Evolutionary conservation across 1,284 basidiomycete genomes (phyloP), one percentile per base, ranked within the genome.

Genomic region (Apiotrichum mycotoxinovorans): DNA sequence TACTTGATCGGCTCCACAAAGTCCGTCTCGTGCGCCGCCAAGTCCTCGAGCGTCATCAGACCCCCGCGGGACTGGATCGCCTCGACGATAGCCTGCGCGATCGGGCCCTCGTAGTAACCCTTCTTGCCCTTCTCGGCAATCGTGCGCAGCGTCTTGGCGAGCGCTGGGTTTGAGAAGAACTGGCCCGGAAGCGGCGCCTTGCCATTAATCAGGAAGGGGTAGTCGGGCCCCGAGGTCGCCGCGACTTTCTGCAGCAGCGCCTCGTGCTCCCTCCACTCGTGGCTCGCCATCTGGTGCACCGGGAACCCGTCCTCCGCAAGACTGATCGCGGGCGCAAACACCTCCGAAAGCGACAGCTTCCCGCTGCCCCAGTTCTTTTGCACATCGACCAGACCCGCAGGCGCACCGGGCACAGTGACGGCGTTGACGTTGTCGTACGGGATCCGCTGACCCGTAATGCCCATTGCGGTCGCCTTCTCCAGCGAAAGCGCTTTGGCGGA

Each of bases 331-430:
- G 93, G 94, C 33, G 80, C 86, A 37, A 97, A 80, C 10, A 92
- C 80, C 11, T 95, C 86, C 2, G 81, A 82, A 22, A 92, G 71
- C 10, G 82, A 82, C 1, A 96, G 68, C 54, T 84, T 87, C 17
- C 89, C 87, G 65, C 84, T 88, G 14, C 93, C 93, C 54, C 95
- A 84, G 44, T 80, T 78, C 53, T 87, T 83, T 40, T 94, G 81
- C 0, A 90, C 88, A 71, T 96, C 92, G 22, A 88, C 81, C 90
- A 93, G 95, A 14, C 89, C 89, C 22, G 89, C 89, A 3, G 91
- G 87, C 23, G 89, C 87, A 48, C 93, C 92, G 60, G 93, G 93
- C 2, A 96, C 92, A 0, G 93, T 97, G 10, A 90, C 91, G n/a
- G 85, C 81, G 71, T 93, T 91, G 22, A 93, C 74, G 68, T 90